Evolutionary conservation across 1,284 basidiomycete genomes (phyloP).

Genomic region (Leccinum pallidistipes): DNA sequence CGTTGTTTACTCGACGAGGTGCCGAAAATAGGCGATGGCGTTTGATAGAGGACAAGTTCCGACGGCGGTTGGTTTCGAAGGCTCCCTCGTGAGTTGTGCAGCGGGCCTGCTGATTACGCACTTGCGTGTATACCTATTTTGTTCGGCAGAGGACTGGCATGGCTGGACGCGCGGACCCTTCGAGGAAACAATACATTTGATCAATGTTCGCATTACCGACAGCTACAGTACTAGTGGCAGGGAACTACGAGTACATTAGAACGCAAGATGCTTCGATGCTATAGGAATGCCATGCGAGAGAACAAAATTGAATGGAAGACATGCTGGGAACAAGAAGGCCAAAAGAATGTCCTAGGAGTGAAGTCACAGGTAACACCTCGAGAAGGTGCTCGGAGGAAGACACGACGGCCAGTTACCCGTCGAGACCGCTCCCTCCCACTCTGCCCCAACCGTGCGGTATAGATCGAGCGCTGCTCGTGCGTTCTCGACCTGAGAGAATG

Average conservation of each 20-base stretch:
- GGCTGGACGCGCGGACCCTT: not conserved
- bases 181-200: slow-evolving; percentile 9
- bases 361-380: slow-evolving; percentile 66
- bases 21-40: slow-evolving; percentile 34
- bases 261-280: slow-evolving; percentile 18
- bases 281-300: slow-evolving; percentile 6
- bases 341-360: slow-evolving; percentile 5
- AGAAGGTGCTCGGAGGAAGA: slow-evolving; percentile 75
- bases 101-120: not conserved
- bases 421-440: slow-evolving; percentile 66
- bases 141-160: not conserved
- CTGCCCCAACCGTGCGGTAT: slow-evolving; percentile 63
- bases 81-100: not conserved
- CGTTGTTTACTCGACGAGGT: slow-evolving; percentile 25
- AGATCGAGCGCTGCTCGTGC: slow-evolving; percentile 74
- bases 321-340: slow-evolving; percentile 17
- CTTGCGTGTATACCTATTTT: not conserved
- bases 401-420: slow-evolving; percentile 70
- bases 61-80: slow-evolving; percentile 6
- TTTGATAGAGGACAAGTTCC: slow-evolving; percentile 25
- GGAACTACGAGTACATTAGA: slow-evolving; percentile 26
- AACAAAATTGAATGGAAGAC: slow-evolving; percentile 1
- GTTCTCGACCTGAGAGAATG: slow-evolving; percentile 61
- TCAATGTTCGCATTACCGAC: slow-evolving; percentile 21
- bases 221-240: slow-evolving; percentile 10